phyloP scores from a whole-genome alignment of 1,284 basidiomycete species.

The Stygiomarasmius scandens region DNA sequence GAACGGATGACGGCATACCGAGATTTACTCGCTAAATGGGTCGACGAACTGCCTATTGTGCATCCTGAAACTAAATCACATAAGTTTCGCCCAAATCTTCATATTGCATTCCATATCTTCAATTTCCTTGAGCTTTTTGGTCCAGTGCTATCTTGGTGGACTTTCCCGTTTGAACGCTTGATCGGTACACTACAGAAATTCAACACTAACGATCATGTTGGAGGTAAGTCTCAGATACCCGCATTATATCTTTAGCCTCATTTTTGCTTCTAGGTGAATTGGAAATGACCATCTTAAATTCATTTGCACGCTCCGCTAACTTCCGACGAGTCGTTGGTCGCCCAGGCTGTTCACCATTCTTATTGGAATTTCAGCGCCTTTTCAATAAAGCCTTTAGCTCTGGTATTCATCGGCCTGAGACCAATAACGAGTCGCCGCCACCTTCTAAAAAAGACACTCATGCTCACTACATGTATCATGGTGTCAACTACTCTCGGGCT shows the following conservation, averaged over 20 bases:
- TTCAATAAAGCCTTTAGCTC: conserved; percentile 23
- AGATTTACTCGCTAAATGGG: conserved; percentile 20
- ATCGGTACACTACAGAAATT: conserved; percentile 23
- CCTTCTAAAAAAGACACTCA: not conserved
- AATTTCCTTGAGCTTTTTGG: conserved; percentile 36
- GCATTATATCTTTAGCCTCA: conserved; percentile 24
- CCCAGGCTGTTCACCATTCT: conserved; percentile 20
- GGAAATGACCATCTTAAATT: conserved; percentile 16
- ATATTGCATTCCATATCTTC: conserved; percentile 33
- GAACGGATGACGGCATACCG: conserved; percentile 17
- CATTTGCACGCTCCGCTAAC: conserved; percentile 18
- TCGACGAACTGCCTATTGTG: conserved; percentile 22
- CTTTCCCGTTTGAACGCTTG: conserved; percentile 28
- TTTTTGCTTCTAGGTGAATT: conserved; percentile 29
- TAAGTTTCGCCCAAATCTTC: conserved; percentile 23
- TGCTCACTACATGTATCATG: conserved; percentile 18
- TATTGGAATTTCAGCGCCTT: conserved; percentile 22
- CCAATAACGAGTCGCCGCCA: not conserved
- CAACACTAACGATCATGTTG: conserved; percentile 18
- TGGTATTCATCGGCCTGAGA: not conserved
- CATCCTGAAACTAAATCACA: conserved; percentile 20
- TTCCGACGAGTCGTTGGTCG: conserved; percentile 20
- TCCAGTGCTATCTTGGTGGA: conserved; percentile 37
- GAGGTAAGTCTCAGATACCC: conserved; percentile 1
- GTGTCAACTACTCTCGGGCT: conserved; percentile 13